Evolutionary conservation across 129 eudicot species (phyloP).

Genomic region (Helianthus tuberosus): DNA sequence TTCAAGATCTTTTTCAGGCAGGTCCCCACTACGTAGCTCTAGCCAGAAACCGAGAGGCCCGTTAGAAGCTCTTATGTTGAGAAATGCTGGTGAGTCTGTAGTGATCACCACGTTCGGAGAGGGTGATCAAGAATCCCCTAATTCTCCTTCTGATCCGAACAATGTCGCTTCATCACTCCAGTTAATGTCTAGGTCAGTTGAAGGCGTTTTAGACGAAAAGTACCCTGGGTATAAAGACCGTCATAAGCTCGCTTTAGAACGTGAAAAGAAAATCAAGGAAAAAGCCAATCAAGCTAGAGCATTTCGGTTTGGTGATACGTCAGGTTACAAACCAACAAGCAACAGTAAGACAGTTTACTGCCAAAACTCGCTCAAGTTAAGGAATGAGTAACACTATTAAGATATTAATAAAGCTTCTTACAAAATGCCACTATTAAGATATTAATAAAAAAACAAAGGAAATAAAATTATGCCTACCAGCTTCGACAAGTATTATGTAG

Average conservation of each 20-base stretch:
- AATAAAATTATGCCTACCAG: too few relatives aligned
- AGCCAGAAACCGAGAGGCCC: conserved; percentile 84
- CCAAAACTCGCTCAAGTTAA: conserved; percentile 84
- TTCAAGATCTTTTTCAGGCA: conserved; percentile 72
- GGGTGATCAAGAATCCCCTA: conserved; percentile 57
- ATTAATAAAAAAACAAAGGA: too few relatives aligned
- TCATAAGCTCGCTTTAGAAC: conserved; percentile 89
- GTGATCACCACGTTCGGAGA: conserved; percentile 89
- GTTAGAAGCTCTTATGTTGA: conserved; percentile 78
- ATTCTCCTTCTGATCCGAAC: conserved; percentile 61
- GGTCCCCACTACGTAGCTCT: conserved; percentile 63
- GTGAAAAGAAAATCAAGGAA: conserved; percentile 87
- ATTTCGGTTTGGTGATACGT: conserved; percentile 65
- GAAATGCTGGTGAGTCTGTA: conserved; percentile 86
- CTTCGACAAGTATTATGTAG: too few relatives aligned
- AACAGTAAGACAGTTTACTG: conserved; percentile 58
- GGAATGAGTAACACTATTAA: conserved; percentile 54
- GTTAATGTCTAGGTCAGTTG: conserved; percentile 94
- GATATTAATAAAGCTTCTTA: too few relatives aligned
- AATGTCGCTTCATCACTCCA: conserved; percentile 71
- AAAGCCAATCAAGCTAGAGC: conserved; percentile 97
- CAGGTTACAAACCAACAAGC: conserved; percentile 46
- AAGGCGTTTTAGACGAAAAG: conserved; percentile 85
- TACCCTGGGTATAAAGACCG: conserved; percentile 94
- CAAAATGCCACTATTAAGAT: too few relatives aligned